These are phyloP conservation scores for Cenococcum geophilum DNA, from an alignment of 495 filamentous ascomycete species.

Conservation along the genomic window DNA sequence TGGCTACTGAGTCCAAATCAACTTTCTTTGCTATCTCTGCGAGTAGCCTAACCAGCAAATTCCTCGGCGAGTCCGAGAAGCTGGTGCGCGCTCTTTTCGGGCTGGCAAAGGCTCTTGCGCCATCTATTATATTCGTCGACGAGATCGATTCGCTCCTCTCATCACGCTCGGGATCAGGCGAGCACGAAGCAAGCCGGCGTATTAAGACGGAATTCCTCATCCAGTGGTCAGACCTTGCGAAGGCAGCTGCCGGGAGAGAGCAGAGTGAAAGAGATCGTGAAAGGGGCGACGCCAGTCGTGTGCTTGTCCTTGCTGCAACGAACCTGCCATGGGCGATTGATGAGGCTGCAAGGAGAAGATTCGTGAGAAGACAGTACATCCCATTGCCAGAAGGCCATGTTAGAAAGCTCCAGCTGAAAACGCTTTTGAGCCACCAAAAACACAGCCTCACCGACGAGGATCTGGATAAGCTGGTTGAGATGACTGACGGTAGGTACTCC, in stretches of 20 bases:
- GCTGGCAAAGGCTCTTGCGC: slow-evolving; percentile 82
- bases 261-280: slow-evolving; percentile 59
- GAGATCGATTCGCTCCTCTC: slow-evolving; percentile 96
- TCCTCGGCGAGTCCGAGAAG: slow-evolving; percentile 94
- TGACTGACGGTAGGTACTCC: slow-evolving; percentile 70
- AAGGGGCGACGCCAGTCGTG: slow-evolving; percentile 76
- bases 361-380: slow-evolving; percentile 94
- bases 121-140: slow-evolving; percentile 97
- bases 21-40: slow-evolving; percentile 98
- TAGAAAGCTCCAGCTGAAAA: slow-evolving; percentile 67
- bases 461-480: slow-evolving; percentile 65
- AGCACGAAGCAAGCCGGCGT: slow-evolving; percentile 87
- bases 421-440: slow-evolving; percentile 77
- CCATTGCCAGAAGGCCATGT: slow-evolving; percentile 82
- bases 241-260: slow-evolving; percentile 83
- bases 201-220: slow-evolving; percentile 99
- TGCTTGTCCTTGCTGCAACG: slow-evolving; percentile 90
- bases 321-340: slow-evolving; percentile 98
- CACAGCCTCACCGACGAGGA: slow-evolving; percentile 70
- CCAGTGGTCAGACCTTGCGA: slow-evolving; percentile 90
- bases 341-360: slow-evolving; percentile 84
- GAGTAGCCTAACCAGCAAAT: slow-evolving; percentile 90
- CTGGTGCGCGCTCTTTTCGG: slow-evolving; percentile 89
- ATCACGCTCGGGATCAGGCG: slow-evolving; percentile 70
- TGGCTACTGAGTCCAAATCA: slow-evolving; percentile 88